Evolutionary conservation across 2,329 filamentous ascomycete genomes (phyloP).

Genomic region (Hypoxylon sp.): DNA sequence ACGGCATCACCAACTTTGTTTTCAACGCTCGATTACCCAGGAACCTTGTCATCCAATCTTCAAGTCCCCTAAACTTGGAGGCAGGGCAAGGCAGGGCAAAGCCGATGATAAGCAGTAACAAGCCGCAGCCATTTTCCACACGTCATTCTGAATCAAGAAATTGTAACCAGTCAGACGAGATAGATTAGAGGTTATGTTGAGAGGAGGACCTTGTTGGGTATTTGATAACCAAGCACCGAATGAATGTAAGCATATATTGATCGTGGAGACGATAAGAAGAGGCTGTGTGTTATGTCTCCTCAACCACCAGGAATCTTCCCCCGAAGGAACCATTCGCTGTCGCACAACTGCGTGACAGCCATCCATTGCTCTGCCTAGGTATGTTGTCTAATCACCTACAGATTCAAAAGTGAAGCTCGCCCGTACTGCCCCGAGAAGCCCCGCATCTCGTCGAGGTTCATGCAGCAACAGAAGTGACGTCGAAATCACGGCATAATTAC

Average conservation of each 20-base stretch:
- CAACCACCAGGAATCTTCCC: background rate
- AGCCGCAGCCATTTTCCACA: conserved; percentile 8
- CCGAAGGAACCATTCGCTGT: background rate
- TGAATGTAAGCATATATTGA: conserved; percentile 22
- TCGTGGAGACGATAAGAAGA: conserved; percentile 19
- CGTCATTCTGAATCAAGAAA: conserved; percentile 11
- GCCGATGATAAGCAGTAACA: background rate
- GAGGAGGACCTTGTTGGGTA: conserved; percentile 10
- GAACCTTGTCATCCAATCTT: background rate
- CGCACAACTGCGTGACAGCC: conserved; percentile 1
- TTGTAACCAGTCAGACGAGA: conserved; percentile 34
- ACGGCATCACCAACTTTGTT: background rate
- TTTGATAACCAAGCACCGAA: conserved; percentile 15
- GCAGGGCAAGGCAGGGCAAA: background rate
- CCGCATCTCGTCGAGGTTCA: conserved; percentile 21
- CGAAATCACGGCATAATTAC: conserved; percentile 32
- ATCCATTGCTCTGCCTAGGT: conserved; percentile 12
- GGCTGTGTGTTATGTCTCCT: background rate
- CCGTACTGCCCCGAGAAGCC: conserved; percentile 16
- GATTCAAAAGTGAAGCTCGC: conserved; percentile 4
- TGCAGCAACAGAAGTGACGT: conserved; percentile 31
- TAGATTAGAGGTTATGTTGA: conserved; percentile 16
- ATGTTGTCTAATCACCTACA: conserved; percentile 1
- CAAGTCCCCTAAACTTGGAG: conserved; percentile 5
- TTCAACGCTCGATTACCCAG: background rate